Evolutionary conservation across 2,329 filamentous ascomycete genomes (phyloP).

Genomic region (Trichoderma guizhouense): DNA sequence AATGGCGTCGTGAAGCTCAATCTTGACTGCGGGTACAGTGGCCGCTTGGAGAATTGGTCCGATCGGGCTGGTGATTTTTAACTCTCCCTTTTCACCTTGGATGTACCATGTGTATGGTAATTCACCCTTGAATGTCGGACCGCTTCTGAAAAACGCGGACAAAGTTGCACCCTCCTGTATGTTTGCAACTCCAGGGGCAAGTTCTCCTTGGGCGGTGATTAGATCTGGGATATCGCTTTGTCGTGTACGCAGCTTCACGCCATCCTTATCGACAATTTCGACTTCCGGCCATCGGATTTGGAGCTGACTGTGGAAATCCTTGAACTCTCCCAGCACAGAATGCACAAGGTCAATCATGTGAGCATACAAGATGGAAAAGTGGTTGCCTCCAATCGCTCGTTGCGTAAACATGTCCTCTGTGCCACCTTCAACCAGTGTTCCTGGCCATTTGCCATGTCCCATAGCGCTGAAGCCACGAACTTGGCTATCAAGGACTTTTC

Average conservation of each 20-base stretch:
- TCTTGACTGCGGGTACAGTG: neutral
- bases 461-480: neutral
- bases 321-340: slow-evolving; percentile 1
- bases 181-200: neutral
- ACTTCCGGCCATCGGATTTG: slow-evolving; percentile 8
- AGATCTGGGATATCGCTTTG: neutral
- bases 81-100: neutral
- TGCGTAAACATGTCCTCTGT: neutral
- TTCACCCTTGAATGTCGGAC: neutral
- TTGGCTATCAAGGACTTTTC: neutral
- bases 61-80: neutral
- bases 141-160: neutral
- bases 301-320: neutral
- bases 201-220: neutral
- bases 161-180: neutral
- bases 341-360: slow-evolving; percentile 15
- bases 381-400: slow-evolving; percentile 2
- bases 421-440: neutral
- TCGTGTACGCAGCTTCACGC: neutral
- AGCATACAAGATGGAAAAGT: neutral
- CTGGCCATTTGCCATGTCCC: neutral
- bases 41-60: neutral
- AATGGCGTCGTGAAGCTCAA: neutral
- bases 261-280: neutral
- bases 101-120: neutral